These are phyloP conservation scores for Gossypium raimondii DNA, from an alignment of 345 rosid species.

Conservation along the genomic window DNA sequence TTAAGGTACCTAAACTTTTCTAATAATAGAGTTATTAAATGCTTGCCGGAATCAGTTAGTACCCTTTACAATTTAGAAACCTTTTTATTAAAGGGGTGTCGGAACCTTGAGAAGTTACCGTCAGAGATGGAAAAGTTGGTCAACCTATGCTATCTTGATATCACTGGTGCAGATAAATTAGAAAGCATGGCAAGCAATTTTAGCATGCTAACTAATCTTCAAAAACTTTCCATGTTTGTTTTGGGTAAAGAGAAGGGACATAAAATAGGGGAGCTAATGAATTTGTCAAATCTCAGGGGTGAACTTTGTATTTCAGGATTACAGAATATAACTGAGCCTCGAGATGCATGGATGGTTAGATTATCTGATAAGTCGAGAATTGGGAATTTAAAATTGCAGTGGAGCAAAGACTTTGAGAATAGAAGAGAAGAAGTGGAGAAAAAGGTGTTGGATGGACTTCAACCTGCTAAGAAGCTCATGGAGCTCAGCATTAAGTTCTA, in stretches of 20 bases:
- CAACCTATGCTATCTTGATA: not conserved
- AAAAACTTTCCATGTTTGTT: not conserved
- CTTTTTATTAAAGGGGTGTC: conserved; percentile 13
- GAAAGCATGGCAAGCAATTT: not conserved
- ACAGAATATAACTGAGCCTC: not conserved
- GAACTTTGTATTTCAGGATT: not conserved
- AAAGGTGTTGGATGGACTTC: not conserved
- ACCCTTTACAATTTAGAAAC: conserved; percentile 21
- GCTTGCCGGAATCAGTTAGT: conserved; percentile 29
- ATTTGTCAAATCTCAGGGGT: not conserved
- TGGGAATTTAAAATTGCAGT: not conserved
- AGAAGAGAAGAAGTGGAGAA: not conserved
- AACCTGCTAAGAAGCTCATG: not conserved
- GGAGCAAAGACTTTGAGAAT: not conserved
- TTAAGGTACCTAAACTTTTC: conserved; percentile 17
- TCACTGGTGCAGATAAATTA: not conserved
- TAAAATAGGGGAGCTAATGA: not conserved
- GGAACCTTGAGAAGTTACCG: not conserved
- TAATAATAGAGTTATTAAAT: conserved; percentile 10
- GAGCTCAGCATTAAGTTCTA: not conserved
- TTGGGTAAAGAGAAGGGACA: not conserved
- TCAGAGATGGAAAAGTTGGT: not conserved
- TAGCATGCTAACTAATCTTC: not conserved
- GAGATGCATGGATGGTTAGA: not conserved
- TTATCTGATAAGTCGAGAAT: not conserved